Base-by-base conservation (phyloP, 1,284 basidiomycete genomes). In the Prillingera fragicola region DNA sequence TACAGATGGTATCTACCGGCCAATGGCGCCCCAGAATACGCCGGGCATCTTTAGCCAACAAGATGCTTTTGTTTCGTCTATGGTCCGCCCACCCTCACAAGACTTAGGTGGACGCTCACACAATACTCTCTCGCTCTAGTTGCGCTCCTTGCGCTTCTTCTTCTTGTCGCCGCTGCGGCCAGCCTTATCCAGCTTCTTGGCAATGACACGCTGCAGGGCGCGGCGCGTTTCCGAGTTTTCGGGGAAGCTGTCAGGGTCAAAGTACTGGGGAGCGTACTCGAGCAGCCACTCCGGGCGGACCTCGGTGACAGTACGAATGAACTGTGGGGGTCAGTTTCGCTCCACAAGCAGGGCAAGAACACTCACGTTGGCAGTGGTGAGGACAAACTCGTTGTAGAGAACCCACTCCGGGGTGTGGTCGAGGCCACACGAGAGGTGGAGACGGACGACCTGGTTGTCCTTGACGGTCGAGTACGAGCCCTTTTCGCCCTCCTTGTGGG, bases 341-440 rank as follows among this genome's bases (percentile, higher is more conserved):
- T 41, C 23, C 22, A 17, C 31, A 13, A 6, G 14, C 6, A 17
- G 6, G 9, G 24, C 4, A n/a, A n/a, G n/a, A n/a, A n/a, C n/a
- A 65, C 69, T 59, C 45, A 72, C 70, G 61, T 72, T 79, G 67
- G 63, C 77, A 8, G 90, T 90, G 12, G 94, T 98, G 52, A 97
- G 74, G 22, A 97, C 90, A 65, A 98, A 98, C 70, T 95, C 95
- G 68, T 98, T 95, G 77, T 95, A 99, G 31, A 96, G 71, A 13
- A 97, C 89, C 88, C 91, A 98, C 62, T 97, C 92, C 0, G 94
- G 91, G 46, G 84, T 84, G n/a, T 81, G 81, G 56, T 95, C 88
- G 36, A 98, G 74, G 22, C 92, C 90, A 53, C 89, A 94, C 5
- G 85, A 88, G 6, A 94, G 88, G 68, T 99, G 94, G n/a, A 97